phyloP scores from a whole-genome alignment of 2,329 filamentous ascomycete genomes.

The Paraphoma sp. region DNA sequence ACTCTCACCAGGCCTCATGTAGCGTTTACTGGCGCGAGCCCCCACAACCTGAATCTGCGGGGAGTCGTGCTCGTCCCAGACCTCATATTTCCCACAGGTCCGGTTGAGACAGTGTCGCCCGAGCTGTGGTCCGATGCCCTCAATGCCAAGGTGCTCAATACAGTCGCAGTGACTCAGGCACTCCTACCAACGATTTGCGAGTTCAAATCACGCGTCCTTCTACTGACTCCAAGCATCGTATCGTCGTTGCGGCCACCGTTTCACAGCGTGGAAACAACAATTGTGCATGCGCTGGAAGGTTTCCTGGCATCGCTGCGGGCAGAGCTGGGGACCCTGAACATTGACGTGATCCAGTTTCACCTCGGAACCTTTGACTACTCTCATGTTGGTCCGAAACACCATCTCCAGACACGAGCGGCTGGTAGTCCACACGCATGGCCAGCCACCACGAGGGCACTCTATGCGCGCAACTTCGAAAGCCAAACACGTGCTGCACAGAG shows the following conservation, averaged over 20 bases:
- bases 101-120: constrained; percentile 83
- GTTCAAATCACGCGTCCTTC: constrained; percentile 70
- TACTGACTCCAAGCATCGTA: constrained; percentile 81
- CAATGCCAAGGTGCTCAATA: constrained; percentile 89
- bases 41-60: constrained; percentile 77
- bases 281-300: constrained; percentile 85
- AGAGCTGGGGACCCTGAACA: constrained; percentile 77
- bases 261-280: constrained; percentile 83
- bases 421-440: constrained; percentile 49
- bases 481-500: constrained; percentile 49
- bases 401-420: constrained; percentile 40
- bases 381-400: constrained; percentile 59
- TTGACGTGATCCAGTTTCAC: constrained; percentile 85
- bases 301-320: constrained; percentile 81
- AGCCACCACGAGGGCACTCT: constrained; percentile 40
- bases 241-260: constrained; percentile 80
- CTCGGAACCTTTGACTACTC: constrained; percentile 90
- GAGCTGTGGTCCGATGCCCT: constrained; percentile 88
- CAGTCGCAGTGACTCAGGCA: constrained; percentile 85
- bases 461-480: constrained; percentile 47
- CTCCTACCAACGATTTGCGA: constrained; percentile 69
- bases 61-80: constrained; percentile 84
- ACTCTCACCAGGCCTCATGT: constrained; percentile 77
- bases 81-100: constrained; percentile 78
- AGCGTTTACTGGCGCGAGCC: constrained; percentile 76